Evolutionary conservation across 352 stramenopile species (phyloP).

Genomic region (Phytopythium montanum): DNA sequence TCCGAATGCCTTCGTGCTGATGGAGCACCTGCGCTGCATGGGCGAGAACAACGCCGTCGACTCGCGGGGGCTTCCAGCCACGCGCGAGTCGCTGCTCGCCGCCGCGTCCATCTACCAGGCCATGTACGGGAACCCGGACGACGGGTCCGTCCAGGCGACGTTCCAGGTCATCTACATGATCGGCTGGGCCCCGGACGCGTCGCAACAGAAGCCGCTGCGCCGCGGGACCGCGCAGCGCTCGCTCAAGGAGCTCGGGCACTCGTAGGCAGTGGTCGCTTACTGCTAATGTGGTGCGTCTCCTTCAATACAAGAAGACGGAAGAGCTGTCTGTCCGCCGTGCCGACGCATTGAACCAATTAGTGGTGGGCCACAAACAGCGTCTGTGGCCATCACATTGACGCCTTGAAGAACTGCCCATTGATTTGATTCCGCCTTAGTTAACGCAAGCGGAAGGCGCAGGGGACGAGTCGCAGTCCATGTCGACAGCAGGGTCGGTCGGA

Average conservation of each 20-base stretch:
- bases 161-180: slow-evolving; percentile 99
- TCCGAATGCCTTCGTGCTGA: slow-evolving; percentile 93
- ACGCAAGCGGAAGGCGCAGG: not conserved
- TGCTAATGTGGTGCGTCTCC: not conserved
- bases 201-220: slow-evolving; percentile 91
- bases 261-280: slow-evolving; percentile 2
- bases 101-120: slow-evolving; percentile 94
- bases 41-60: slow-evolving; percentile 93
- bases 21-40: slow-evolving; percentile 96
- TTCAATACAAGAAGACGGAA: not conserved
- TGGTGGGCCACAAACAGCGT: no score
- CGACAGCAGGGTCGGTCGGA: not conserved
- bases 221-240: slow-evolving; percentile 76
- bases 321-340: not conserved
- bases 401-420: no score
- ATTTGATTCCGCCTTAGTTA: not conserved
- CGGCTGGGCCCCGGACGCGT: slow-evolving; percentile 95
- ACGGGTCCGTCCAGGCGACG: slow-evolving; percentile 91
- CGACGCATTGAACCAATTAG: not conserved
- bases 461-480: not conserved
- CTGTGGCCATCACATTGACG: no score
- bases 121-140: slow-evolving; percentile 86
- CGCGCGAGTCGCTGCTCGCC: slow-evolving; percentile 92
- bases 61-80: slow-evolving; percentile 54
- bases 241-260: slow-evolving; percentile 63